Base-by-base conservation (phyloP, 176 grass and related monocot species). In the Aegilops umbellulata region DNA sequence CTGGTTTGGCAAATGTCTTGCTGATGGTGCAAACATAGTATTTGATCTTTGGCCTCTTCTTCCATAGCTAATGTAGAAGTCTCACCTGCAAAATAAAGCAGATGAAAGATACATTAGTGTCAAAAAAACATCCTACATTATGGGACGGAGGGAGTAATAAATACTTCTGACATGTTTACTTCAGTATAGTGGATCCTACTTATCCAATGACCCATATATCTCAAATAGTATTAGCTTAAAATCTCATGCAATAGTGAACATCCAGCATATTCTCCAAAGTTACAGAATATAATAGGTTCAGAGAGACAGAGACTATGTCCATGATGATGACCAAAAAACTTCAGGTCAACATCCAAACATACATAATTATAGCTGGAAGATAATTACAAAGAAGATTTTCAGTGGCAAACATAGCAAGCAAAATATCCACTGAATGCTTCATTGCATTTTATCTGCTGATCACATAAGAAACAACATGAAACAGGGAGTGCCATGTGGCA, bases 1-100 rank as follows among this genome's bases (percentile, higher is more conserved):
- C 36, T 38, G 36, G 36, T 38, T 38, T 38, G 36, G 36, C 36
- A 38, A 38, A 38, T 38, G 36, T 38, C 8, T 38, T 38, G 36
- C 36, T 38, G 8, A 38, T 8, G 36, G 7, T 38, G 36, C 36
- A 38, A 7, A 38, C 36, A 38, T 38, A 38, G 8, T 38, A 38
- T 38, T 38, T 38, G 7, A 38, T 8, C 36, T 38, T 38, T 38
- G 36, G 36, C 36, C 8, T 38, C 36, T 38, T 38, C 36, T 38
- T 38, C 36, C 44, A 79, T 60, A 83, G 66, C 34, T 47, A 44
- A 74, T 66, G 10, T 61, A 73, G 39, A 79, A 60, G 25, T 23
- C 32, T 80, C 15, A 80, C 89, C 89, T 87, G 72, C 74, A 66
- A 29, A 60, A 24, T 13, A 88, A 84, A 72, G 3, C 42, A 72